Evolutionary conservation across 306 rosid genomes (phyloP), one percentile per base, ranked within the genome.

Genomic region (Citrullus colocynthis): DNA sequence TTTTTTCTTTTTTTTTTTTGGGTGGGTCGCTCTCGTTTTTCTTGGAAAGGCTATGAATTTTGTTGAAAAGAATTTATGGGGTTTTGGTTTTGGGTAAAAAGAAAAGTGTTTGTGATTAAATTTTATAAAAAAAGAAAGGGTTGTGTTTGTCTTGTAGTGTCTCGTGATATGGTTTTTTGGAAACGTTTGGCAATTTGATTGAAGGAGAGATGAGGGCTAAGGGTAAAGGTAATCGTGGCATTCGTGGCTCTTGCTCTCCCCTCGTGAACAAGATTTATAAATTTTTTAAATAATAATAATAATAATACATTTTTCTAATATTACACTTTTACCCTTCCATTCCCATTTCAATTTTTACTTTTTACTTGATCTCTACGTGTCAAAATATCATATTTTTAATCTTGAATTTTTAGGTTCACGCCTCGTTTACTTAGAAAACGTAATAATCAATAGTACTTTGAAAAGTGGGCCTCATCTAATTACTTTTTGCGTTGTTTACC

Each of bases 121-220:
- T 79, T 84, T 78, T 8, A 7, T 18, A 3, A 59, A 52, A 51
- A 62, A 30, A 30, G 13, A 15, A 51, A 20, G 34, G 58, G 3
- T 44, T 8, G 65, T 44, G 17, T n/a, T 84, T 78, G 85, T 84
- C 79, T 67, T 81, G 74, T 79, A 71, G 78, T 9, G 77, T 8
- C 87, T 82, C 80, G 87, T 85, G 87, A 85, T 67, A 8, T 32
- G 44, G 18, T 73, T 41, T 76, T 84, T 78, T 75, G 67, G 80
- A 51, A 48, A 18, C 72, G 64, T 81, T 67, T 52, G 32, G 13
- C 76, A 72, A 72, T 48, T 72, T 72, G 76, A 42, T 48, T 67
- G 74, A 67, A 42, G 6, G 15, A 58, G 32, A 58, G 6, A 58
- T 58, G 63, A 39, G 48, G 18, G n/a, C 2, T 28, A 2, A 4